A percentile compares a stretch with the other conserved stretches of the same genome.
These are phyloP conservation scores for Apiotrichum sp. DNA, from an alignment of 1,284 basidiomycete genomes.

Conservation along the genomic window DNA sequence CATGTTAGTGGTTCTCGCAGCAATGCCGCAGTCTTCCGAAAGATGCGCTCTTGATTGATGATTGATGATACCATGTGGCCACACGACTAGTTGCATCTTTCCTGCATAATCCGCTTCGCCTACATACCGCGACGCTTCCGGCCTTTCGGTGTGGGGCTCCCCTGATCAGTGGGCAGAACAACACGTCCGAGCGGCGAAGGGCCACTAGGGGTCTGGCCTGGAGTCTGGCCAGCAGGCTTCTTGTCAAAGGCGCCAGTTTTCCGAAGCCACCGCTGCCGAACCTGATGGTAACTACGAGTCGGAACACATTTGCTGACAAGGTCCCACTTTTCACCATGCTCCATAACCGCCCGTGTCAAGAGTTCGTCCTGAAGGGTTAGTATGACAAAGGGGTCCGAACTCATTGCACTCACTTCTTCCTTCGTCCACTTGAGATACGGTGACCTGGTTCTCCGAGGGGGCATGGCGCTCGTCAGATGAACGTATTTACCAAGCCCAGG, in stretches of 20 bases:
- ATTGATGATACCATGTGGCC: too few species aligned
- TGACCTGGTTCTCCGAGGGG: conserved; percentile 35
- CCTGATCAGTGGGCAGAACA: conserved; percentile 6
- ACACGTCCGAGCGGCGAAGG: conserved; percentile 13
- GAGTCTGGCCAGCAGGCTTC: conserved; percentile 20
- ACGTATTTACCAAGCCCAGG: conserved; percentile 44
- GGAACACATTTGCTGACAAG: conserved; percentile 44
- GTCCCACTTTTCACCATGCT: conserved; percentile 47
- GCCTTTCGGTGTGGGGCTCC: conserved; percentile 16
- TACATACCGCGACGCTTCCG: conserved; percentile 6
- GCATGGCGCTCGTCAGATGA: conserved; percentile 38
- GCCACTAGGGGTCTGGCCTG: conserved; percentile 3
- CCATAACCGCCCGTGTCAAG: conserved; percentile 40
- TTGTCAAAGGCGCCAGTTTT: conserved; percentile 46
- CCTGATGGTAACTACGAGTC: conserved; percentile 44
- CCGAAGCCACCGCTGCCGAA: conserved; percentile 43
- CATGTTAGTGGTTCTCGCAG: too few species aligned
- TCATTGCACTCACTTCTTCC: conserved; percentile 35
- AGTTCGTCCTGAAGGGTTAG: conserved; percentile 35
- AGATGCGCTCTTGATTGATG: too few species aligned
- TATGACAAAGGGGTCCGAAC: too few species aligned
- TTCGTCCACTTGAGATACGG: conserved; percentile 46
- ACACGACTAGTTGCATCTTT: neutral
- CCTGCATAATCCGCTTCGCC: too few species aligned
- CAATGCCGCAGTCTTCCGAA: too few species aligned